These are phyloP conservation scores for Cordyceps javanica DNA, from an alignment of 2,329 filamentous ascomycete genomes.

Conservation along the genomic window DNA sequence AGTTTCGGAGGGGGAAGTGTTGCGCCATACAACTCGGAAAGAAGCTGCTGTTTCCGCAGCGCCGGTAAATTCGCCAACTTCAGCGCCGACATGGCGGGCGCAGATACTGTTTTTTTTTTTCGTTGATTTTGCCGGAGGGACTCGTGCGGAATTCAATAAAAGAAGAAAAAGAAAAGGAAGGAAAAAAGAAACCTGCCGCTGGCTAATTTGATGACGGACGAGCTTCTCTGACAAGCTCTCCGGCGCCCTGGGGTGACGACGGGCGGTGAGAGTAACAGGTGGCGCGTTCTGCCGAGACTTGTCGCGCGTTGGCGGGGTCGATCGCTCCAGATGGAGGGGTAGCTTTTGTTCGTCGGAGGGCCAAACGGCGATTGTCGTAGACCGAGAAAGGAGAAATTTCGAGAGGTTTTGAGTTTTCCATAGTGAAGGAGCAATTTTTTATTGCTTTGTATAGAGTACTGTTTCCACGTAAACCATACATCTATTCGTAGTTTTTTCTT, in stretches of 20 bases:
- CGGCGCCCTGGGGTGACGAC: neutral
- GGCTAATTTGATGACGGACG: neutral
- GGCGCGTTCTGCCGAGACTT: slow-evolving; percentile 2
- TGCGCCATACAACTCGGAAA: slow-evolving; percentile 69
- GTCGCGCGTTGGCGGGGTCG: slow-evolving; percentile 4
- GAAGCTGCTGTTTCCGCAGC: slow-evolving; percentile 67
- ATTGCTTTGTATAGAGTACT: neutral
- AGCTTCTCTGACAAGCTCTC: neutral
- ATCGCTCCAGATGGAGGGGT: slow-evolving; percentile 4
- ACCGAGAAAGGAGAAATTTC: neutral
- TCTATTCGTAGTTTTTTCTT: neutral
- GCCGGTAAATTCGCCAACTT: slow-evolving; percentile 44
- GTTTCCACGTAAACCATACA: neutral
- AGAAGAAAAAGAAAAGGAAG: neutral
- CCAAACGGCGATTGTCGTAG: slow-evolving; percentile 7
- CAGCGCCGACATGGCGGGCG: slow-evolving; percentile 38
- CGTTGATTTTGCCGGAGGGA: no score
- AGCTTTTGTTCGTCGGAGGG: neutral
- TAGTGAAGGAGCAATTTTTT: neutral
- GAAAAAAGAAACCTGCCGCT: neutral
- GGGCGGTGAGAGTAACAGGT: slow-evolving; percentile 1
- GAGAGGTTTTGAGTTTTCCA: no score
- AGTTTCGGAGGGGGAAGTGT: no score
- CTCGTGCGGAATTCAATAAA: no score
- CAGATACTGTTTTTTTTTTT: no score